Base-by-base conservation (phyloP, 768 basidiomycete genomes). In the Sarcodon aspratus region DNA sequence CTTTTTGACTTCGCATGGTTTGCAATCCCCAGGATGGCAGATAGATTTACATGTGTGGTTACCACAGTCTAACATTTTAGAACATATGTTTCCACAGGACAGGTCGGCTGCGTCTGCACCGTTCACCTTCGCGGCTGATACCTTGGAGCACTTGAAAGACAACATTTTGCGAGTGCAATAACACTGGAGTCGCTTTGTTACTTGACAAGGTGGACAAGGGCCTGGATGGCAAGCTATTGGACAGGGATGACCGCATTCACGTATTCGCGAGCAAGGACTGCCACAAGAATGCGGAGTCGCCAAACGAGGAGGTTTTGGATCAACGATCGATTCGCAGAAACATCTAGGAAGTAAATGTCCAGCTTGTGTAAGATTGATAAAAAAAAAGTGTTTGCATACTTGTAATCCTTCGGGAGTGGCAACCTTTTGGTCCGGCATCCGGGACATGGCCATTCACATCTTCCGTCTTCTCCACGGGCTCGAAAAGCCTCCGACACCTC, bases 171-270 rank as follows among this genome's bases (percentile, higher is more conserved):
- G 74, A 44, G 76, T 75, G 54, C 93, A 97, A 46, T 87, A 81
- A 60, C 96, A 99, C 1, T 73, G 68, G n/a, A 80, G 65, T 38
- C 78, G 74, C 0, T 85, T 78, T 6, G 85, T 87, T 9, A 95
- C 75, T 52, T 80, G 77, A 59, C 96, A 99, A 0, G 92, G 92
- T 0, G 94, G 94, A 66, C 96, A 99, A 0, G 95, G 96, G 0
- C 95, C 96, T 0, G 96, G 95, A 62, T 97, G 95, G 59, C 95
- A 98, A 11, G 71, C 69, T 11, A 92, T 61, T 0, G 92, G 78
- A 61, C 94, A 98, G 0, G 89, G 71, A 59, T 97, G 95, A 0
- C 72, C 70, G 55, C 95, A 99, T 0, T 55, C 55, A 31, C 83
- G 76, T 5, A 64, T 50, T 10, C 85, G 79, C 0, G 79, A 71